Percentiles rank a stretch among this genome's conserved stretches.
Conservation (phyloP, 169 alveolate genomes). For the Amoebophrya sp. region DNA sequence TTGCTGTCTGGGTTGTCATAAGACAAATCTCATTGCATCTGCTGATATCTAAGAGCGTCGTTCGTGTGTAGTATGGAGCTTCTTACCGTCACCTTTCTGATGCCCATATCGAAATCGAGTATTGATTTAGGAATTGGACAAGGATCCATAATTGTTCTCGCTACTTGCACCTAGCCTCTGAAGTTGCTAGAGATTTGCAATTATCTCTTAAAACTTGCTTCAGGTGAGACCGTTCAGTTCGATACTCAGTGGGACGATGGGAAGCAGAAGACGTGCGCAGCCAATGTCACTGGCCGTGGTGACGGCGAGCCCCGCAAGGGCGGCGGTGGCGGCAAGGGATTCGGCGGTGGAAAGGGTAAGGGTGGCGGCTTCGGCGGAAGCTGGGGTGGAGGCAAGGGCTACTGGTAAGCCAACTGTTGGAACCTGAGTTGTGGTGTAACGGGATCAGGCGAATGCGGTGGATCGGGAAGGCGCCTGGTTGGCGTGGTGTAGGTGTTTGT, state of each 20-base stretch:
- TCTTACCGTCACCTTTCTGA: no score
- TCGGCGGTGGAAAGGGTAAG: background rate
- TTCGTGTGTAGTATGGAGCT: no score
- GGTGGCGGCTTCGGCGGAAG: background rate
- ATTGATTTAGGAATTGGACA: no score
- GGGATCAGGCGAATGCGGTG: background rate
- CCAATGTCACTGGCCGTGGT: background rate
- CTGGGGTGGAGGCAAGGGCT: background rate
- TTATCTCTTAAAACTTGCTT: no score
- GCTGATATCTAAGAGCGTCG: no score
- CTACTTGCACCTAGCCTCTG: no score
- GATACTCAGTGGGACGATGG: background rate
- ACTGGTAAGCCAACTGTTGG: background rate
- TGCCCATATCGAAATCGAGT: no score
- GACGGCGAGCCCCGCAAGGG: background rate
- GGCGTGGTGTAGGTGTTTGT: background rate
- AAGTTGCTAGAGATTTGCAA: no score
- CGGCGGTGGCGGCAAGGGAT: background rate
- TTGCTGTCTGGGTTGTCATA: no score
- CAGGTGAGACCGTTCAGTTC: background rate
- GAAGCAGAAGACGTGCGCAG: background rate
- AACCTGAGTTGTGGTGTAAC: background rate
- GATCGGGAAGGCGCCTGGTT: background rate
- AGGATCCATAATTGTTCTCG: no score
- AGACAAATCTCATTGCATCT: no score